These are phyloP conservation scores for Coffea eugenioides DNA, from an alignment of 257 asterid genomes.

Conservation along the genomic window DNA sequence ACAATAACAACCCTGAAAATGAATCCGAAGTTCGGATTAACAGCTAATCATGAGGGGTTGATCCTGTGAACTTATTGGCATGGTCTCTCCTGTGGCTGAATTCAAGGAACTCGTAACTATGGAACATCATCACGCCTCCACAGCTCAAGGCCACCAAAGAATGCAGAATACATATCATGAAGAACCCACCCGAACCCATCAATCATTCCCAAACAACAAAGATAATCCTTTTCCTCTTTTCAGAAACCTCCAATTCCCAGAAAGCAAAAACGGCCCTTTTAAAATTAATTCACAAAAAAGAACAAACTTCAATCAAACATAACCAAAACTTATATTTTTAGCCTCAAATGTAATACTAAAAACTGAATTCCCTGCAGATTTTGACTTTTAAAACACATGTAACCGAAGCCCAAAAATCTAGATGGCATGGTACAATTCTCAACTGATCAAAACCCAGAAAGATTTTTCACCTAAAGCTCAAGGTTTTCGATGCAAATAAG, in stretches of 20 bases:
- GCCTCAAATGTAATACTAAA: neutral
- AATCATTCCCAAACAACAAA: constrained; percentile 3
- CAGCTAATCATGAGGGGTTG: constrained; percentile 87
- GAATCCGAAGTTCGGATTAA: constrained; percentile 85
- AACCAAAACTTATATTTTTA: neutral
- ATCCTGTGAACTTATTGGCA: constrained; percentile 76
- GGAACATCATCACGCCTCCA: constrained; percentile 87
- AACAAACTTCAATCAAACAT: neutral
- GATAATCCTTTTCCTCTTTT: neutral
- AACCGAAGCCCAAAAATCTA: neutral
- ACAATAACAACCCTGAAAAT: constrained; percentile 79
- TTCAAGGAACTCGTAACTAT: constrained; percentile 54
- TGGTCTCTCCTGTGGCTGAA: constrained; percentile 85
- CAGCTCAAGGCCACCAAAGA: constrained; percentile 70
- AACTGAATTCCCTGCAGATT: neutral
- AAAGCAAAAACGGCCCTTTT: neutral
- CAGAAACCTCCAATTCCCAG: neutral
- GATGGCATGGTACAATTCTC: neutral
- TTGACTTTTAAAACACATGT: neutral
- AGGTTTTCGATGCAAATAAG: constrained; percentile 2
- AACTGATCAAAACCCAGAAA: constrained; percentile 15
- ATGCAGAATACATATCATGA: constrained; percentile 68
- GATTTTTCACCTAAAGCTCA: neutral
- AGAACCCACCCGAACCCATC: constrained; percentile 77
- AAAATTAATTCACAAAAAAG: neutral